Evolutionary conservation across 176 grass and related monocot species (phyloP), one percentile per base, ranked within the genome.

Genomic region (Oryza meridionalis): DNA sequence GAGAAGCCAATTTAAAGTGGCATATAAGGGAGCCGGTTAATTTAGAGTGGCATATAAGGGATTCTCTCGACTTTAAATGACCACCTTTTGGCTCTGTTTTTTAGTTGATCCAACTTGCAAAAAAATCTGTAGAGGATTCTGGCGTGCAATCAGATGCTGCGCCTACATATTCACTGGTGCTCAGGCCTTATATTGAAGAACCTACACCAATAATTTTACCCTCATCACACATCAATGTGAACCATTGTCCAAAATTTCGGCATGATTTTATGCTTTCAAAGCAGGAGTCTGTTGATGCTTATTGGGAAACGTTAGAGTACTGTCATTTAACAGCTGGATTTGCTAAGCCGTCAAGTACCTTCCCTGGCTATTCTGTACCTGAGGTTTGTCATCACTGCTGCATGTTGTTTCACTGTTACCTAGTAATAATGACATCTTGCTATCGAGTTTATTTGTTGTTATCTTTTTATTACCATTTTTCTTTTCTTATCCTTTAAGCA

Each of bases 141-240:
- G 66, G 68, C 89, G 83, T 55, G 40, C 62, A 71, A 58, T 73
- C 80, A 81, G 85, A 90, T 78, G 78, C 53, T 65, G 51, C 80
- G 27, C 87, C 89, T 80, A 90, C 89, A 70, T 81, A 98, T 90
- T 81, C 81, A 45, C 81, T 98, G 85, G 96, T 92, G 73, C 73
- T 98, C 84, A 95, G 90, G 84, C 93, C 96, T 79, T 90, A 95
- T 80, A 98, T 98, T 66, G 96, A 98, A 88, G 96, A 95, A 93
- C 93, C 96, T 72, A 86, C 84, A 80, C 67, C 80, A 69, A 92
- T 38, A 81, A 84, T 86, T 75, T 33, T 95, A 61, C 75, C 84
- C 68, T 89, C 92, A 62, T 87, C 89, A 6, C 78, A 88, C 42
- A 55, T 84, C 45, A 80, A 75, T 79, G 24, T 42, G 43, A 88